Conservation (phyloP, 768 basidiomycete species). For the Tylopilus rubrobrunneus region DNA sequence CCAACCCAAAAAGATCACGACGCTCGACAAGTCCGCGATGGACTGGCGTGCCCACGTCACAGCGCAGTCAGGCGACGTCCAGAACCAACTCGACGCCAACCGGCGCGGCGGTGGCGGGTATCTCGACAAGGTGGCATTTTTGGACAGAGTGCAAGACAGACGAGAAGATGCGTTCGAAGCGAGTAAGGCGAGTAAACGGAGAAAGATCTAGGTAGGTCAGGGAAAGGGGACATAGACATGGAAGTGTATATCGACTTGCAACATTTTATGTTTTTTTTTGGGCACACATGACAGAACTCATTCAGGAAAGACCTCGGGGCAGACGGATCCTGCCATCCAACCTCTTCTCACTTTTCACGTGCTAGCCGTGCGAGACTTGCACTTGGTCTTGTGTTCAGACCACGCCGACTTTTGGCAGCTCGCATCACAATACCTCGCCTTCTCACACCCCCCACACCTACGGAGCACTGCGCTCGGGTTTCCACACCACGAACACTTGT, state of each 20-base stretch:
- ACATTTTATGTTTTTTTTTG: neutral
- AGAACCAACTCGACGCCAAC: constrained; percentile 74
- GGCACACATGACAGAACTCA: neutral
- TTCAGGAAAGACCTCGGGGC: neutral
- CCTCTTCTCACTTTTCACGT: neutral
- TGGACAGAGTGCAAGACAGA: constrained; percentile 69
- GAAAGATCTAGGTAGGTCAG: constrained; percentile 17
- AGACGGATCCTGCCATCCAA: constrained; percentile 1
- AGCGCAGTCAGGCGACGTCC: constrained; percentile 39
- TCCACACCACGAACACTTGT: constrained; percentile 59
- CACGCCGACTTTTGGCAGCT: constrained; percentile 16
- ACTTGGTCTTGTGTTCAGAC: constrained; percentile 14
- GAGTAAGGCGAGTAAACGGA: constrained; percentile 52
- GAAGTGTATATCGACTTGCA: constrained; percentile 10
- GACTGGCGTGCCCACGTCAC: constrained; percentile 76
- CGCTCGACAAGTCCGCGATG: constrained; percentile 82
- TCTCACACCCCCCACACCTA: constrained; percentile 47
- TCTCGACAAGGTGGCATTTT: constrained; percentile 80
- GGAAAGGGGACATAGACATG: neutral
- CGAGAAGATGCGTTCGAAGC: constrained; percentile 63
- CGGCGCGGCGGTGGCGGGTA: constrained; percentile 71
- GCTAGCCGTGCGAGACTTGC: constrained; percentile 3
- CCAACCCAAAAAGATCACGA: constrained; percentile 75
- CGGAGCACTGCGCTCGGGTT: constrained; percentile 57
- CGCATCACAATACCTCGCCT: constrained; percentile 29